Evolutionary conservation across 306 rosid species (phyloP), one percentile per base, ranked within the genome.

Genomic region (Corylus americana): DNA sequence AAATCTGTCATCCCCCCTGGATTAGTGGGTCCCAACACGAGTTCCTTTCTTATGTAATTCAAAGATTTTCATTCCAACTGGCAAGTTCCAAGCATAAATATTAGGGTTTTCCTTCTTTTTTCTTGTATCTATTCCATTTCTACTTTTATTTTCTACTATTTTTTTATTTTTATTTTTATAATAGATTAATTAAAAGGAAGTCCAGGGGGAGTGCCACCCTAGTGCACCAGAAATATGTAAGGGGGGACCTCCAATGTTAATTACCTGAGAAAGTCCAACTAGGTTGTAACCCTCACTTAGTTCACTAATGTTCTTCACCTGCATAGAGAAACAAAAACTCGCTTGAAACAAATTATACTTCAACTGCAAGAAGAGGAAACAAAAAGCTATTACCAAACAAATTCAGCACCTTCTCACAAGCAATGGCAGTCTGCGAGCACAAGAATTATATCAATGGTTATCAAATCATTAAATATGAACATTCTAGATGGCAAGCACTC

Each of bases 241-340:
- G 68, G 70, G 7, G 4, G 50, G 78, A 74, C 37, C 16, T 31
- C 72, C 49, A 35, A 17, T 29, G 14, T 70, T 78, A 80, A 62
- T 87, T 79, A 89, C 98, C 96, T 94, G 98, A 74, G 98, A 94
- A 80, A 94, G 98, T 87, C 98, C 98, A 81, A 94, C 94, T 39
- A 94, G 58, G 86, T 88, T 94, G 92, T 86, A 93, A 75, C 98
- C 98, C 48, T 90, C 87, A 75, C 83, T 82, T 53, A 94, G 83
- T 14, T 89, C 91, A 70, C 80, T 83, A 77, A 92, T 90, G 79
- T 80, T 77, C 89, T 92, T 94, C 81, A 94, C 98, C 98, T 94
- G 80, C 71, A 53, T 72, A 77, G 61, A 72, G 45, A 70, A 83
- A 78, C 48, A 55, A 39, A 82, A 27, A n/a, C 74, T 84, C 74